A percentile compares a stretch with the other conserved stretches of the same genome.
Conservation (phyloP, 768 basidiomycete genomes). For the Leccinum ochraceum region DNA sequence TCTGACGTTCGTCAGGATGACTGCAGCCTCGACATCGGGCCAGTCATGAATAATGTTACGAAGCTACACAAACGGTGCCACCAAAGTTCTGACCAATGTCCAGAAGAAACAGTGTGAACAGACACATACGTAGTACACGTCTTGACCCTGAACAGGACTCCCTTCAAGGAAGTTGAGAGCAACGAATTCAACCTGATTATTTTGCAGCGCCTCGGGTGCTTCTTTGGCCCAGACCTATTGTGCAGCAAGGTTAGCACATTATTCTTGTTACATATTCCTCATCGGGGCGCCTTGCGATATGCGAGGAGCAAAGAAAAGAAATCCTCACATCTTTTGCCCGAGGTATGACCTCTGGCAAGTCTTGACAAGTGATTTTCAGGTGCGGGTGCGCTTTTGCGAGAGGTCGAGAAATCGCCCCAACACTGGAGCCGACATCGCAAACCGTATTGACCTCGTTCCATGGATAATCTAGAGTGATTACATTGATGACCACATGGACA, state of each 20-base stretch:
- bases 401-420: neutral
- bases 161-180: neutral
- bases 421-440: neutral
- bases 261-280: neutral
- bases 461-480: neutral
- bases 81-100: neutral
- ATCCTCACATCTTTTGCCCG: neutral
- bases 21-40: conserved; percentile 35
- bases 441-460: neutral
- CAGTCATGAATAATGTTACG: conserved; percentile 38
- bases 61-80: conserved; percentile 13
- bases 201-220: conserved; percentile 10
- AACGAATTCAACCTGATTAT: conserved; percentile 7
- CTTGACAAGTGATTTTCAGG: neutral
- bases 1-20: conserved; percentile 32
- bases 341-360: neutral
- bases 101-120: neutral
- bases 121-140: neutral
- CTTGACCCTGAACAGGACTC: neutral
- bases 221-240: neutral
- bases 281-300: neutral
- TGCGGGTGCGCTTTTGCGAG: neutral
- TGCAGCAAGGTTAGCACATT: neutral
- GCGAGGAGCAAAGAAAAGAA: neutral
- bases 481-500: no score